Evolutionary conservation across 805 yeast species (phyloP).

Genomic region (Starmerella bombicola): DNA sequence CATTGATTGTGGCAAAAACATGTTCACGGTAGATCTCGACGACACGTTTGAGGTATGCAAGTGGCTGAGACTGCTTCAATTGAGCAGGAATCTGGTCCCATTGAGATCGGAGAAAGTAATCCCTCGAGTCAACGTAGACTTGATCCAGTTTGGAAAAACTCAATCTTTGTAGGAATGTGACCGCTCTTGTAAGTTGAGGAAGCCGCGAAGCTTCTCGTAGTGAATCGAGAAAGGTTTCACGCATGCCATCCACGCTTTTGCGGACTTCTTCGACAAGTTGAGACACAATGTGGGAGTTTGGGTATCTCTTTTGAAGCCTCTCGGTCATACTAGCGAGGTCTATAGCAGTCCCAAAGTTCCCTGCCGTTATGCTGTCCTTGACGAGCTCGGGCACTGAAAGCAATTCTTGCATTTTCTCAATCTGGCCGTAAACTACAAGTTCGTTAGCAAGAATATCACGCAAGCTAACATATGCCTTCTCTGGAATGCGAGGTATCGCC

Average conservation of each 20-base stretch:
- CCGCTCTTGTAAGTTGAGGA: constrained; percentile 62
- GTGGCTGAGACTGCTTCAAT: constrained; percentile 40
- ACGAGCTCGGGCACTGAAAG: constrained; percentile 75
- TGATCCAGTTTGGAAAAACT: constrained; percentile 19
- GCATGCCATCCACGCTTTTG: constrained; percentile 45
- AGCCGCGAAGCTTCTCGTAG: constrained; percentile 67
- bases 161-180: constrained; percentile 61
- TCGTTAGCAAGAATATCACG: constrained; percentile 30
- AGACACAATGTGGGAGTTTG: constrained; percentile 42
- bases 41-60: constrained; percentile 59
- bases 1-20: constrained; percentile 58
- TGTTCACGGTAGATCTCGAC: constrained; percentile 79
- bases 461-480: constrained; percentile 15
- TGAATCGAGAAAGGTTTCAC: constrained; percentile 52
- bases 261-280: constrained; percentile 44
- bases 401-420: constrained; percentile 63
- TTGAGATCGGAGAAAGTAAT: constrained; percentile 14
- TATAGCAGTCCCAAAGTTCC: constrained; percentile 79
- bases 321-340: constrained; percentile 67
- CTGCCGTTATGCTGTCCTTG: constrained; percentile 70
- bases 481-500: constrained; percentile 18
- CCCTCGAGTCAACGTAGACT: constrained; percentile 30
- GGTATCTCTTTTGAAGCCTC: constrained; percentile 57
- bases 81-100: constrained; percentile 32
- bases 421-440: constrained; percentile 35